A percentile compares a stretch with the other conserved stretches of the same genome.
Evolutionary conservation across 352 stramenopile genomes (phyloP).

Genomic region (Halophytophthora batemanensis): DNA sequence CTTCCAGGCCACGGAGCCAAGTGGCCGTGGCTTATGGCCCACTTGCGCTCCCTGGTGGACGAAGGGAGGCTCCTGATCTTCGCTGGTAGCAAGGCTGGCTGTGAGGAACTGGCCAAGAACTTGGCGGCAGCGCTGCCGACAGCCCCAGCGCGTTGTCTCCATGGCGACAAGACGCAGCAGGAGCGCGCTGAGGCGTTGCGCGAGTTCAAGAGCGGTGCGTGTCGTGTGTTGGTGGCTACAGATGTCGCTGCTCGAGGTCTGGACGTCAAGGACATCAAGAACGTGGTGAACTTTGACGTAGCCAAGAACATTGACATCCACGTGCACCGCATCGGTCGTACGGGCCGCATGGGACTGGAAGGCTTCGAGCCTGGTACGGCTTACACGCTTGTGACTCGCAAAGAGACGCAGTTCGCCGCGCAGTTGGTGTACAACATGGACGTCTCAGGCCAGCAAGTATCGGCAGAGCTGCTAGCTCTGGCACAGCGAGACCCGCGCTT

Average conservation of each 20-base stretch:
- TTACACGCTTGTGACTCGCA: constrained; percentile 77
- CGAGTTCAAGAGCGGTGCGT: constrained; percentile 64
- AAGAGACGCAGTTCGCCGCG: constrained; percentile 69
- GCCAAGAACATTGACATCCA: constrained; percentile 91
- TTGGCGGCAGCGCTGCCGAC: constrained; percentile 28
- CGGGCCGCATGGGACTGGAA: constrained; percentile 78
- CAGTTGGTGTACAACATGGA: constrained; percentile 87
- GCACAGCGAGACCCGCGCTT: constrained; percentile 51
- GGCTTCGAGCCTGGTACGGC: constrained; percentile 78
- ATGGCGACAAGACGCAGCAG: constrained; percentile 81
- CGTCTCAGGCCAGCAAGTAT: constrained; percentile 57
- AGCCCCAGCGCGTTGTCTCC: constrained; percentile 41
- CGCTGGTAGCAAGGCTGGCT: constrained; percentile 79
- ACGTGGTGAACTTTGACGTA: constrained; percentile 90
- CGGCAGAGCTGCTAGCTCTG: constrained; percentile 52
- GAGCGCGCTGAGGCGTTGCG: constrained; percentile 64
- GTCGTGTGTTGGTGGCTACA: constrained; percentile 77
- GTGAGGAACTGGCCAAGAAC: constrained; percentile 80
- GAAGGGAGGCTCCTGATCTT: constrained; percentile 87
- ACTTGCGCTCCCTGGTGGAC: constrained; percentile 48
- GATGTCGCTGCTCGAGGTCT: constrained; percentile 86
- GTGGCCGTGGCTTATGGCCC: constrained; percentile 82
- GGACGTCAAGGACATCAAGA: constrained; percentile 90
- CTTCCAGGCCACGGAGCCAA: constrained; percentile 72
- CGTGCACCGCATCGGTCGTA: constrained; percentile 88